phyloP scores from a whole-genome alignment of 108 stramenopile genomes.

The Asterionellopsis glacialis region DNA sequence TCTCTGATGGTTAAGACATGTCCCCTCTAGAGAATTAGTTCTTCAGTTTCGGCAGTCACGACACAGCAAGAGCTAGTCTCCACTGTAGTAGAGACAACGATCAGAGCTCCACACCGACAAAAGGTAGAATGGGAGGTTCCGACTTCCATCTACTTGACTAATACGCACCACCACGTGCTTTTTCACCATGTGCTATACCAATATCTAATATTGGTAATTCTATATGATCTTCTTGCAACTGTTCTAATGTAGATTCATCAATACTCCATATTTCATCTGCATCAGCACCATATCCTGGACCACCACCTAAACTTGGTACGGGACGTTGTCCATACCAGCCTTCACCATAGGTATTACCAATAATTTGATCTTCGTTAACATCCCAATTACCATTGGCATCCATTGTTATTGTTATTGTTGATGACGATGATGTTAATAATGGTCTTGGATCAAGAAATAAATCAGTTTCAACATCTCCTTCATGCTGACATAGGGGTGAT shows the following conservation, averaged over 20 bases:
- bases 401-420: background rate
- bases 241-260: slow-evolving; percentile 38
- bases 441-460: slow-evolving; percentile 55
- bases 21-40: too few species aligned
- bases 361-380: slow-evolving; percentile 4
- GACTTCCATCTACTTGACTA: too few species aligned
- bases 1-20: too few species aligned
- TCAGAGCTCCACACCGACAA: too few species aligned
- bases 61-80: too few species aligned
- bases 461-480: slow-evolving; percentile 61
- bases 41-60: too few species aligned
- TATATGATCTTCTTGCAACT: slow-evolving; percentile 37
- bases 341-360: slow-evolving; percentile 38
- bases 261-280: slow-evolving; percentile 62
- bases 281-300: slow-evolving; percentile 63
- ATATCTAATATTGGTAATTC: slow-evolving; percentile 52
- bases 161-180: slow-evolving; percentile 57
- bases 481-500: slow-evolving; percentile 38
- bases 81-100: too few species aligned
- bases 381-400: slow-evolving; percentile 6
- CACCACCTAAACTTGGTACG: slow-evolving; percentile 56
- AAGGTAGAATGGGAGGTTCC: too few species aligned
- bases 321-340: slow-evolving; percentile 67
- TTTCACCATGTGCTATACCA: slow-evolving; percentile 75
- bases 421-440: slow-evolving; percentile 3